phyloP scores from a whole-genome alignment of 257 asterid genomes.

The Nicotiana tabacum region DNA sequence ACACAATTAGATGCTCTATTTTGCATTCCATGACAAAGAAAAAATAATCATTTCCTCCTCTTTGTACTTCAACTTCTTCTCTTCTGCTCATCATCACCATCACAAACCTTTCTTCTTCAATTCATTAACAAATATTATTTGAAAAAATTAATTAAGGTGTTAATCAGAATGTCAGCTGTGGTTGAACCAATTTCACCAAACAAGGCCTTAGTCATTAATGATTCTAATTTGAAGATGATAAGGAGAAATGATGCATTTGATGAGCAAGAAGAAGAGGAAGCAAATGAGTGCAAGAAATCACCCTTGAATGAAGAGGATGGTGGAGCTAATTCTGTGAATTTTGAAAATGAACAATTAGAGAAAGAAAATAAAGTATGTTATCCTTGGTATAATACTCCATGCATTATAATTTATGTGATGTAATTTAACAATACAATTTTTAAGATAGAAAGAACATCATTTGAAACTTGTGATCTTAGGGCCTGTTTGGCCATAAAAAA shows the following conservation, averaged over 20 bases:
- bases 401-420: no score
- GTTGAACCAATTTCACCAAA: constrained; percentile 7
- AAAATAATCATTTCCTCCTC: not conserved
- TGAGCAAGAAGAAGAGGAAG: not conserved
- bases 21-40: not conserved
- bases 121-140: not conserved
- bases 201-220: not conserved
- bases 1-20: not conserved
- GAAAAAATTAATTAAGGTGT: not conserved
- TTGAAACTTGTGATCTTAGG: no score
- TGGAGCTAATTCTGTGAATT: no score
- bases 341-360: no score
- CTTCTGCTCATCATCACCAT: not conserved
- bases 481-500: no score
- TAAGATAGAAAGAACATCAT: no score
- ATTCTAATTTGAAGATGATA: not conserved
- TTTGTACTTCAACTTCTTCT: not conserved
- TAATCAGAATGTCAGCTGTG: not conserved
- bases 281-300: not conserved
- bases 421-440: no score
- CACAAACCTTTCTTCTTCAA: not conserved
- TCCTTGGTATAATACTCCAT: no score
- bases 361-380: not conserved
- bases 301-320: constrained; percentile 1
- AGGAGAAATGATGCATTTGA: not conserved